Percentiles rank a stretch among this genome's conserved stretches.
These are phyloP conservation scores for Colletotrichum sp. DNA, from an alignment of 2,329 filamentous ascomycete genomes.

Conservation along the genomic window DNA sequence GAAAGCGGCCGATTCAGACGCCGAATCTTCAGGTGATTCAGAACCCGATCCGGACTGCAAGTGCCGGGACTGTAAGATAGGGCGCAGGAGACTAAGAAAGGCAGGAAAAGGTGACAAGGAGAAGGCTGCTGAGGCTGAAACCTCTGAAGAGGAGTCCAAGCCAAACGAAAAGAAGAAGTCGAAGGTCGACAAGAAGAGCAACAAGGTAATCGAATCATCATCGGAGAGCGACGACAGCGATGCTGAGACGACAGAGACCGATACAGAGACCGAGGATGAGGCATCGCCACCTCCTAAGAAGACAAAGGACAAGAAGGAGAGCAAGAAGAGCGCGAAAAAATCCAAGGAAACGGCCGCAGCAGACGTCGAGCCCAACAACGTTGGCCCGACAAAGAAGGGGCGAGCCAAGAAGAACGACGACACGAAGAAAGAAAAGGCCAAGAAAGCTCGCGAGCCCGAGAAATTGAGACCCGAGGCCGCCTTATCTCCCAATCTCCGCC, in stretches of 20 bases:
- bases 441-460: slow-evolving; percentile 20
- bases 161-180: slow-evolving; percentile 15
- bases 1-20: slow-evolving; percentile 32
- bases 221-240: slow-evolving; percentile 22
- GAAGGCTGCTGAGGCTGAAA: background rate
- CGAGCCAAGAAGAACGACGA: background rate
- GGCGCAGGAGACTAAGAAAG: background rate
- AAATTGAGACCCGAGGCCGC: slow-evolving; percentile 26
- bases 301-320: slow-evolving; percentile 19
- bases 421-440: slow-evolving; percentile 13
- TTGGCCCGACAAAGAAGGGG: background rate
- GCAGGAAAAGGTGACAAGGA: background rate
- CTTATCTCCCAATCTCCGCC: slow-evolving; percentile 35
- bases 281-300: background rate
- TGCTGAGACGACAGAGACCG: slow-evolving; percentile 26
- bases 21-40: slow-evolving; percentile 6
- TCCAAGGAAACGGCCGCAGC: background rate
- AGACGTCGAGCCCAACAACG: background rate
- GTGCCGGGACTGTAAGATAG: slow-evolving; percentile 3
- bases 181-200: slow-evolving; percentile 13
- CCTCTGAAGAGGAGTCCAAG: slow-evolving; percentile 1
- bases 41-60: background rate
- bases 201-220: slow-evolving; percentile 13
- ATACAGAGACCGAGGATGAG: slow-evolving; percentile 25
- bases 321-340: slow-evolving; percentile 18